phyloP scores from a whole-genome alignment of 2,329 filamentous ascomycete species.

The Nigrospora oryzae region DNA sequence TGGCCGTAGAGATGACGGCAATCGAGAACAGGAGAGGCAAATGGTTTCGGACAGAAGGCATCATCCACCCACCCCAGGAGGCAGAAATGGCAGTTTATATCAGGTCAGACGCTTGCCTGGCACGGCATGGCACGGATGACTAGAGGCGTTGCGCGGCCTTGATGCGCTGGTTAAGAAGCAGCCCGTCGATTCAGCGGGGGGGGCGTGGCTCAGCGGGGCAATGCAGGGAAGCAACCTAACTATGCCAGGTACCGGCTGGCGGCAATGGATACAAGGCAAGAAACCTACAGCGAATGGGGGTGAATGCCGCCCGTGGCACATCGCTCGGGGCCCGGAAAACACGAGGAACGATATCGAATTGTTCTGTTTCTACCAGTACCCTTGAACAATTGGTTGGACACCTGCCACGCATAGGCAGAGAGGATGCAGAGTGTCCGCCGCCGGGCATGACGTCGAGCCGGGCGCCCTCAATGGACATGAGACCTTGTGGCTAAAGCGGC shows the following conservation, averaged over 20 bases:
- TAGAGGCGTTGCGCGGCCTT: slow-evolving; percentile 2
- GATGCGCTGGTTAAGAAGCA: background rate
- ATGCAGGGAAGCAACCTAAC: slow-evolving; percentile 1
- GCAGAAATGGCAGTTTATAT: slow-evolving; percentile 1
- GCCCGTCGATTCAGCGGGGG: slow-evolving; percentile 2
- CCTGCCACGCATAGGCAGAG: too few relatives aligned
- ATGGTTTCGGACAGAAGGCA: background rate
- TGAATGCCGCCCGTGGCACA: too few relatives aligned
- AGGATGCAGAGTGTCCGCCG: too few relatives aligned
- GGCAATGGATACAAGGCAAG: background rate
- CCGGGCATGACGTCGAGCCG: too few relatives aligned
- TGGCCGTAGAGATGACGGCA: background rate
- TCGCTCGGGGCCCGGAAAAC: too few relatives aligned
- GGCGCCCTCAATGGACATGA: too few relatives aligned
- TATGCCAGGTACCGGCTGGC: slow-evolving; percentile 5
- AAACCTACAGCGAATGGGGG: too few relatives aligned
- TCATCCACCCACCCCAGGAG: background rate
- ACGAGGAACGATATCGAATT: too few relatives aligned
- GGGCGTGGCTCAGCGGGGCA: slow-evolving; percentile 6
- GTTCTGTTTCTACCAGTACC: too few relatives aligned
- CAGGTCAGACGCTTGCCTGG: background rate
- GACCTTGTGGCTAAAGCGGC: too few relatives aligned
- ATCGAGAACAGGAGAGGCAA: background rate
- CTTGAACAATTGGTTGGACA: too few relatives aligned
- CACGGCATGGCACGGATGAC: background rate